These are phyloP conservation scores for Physcomitrellopsis africana DNA, from an alignment of 225 moss, liverwort and hornwort genomes.

Conservation along the genomic window DNA sequence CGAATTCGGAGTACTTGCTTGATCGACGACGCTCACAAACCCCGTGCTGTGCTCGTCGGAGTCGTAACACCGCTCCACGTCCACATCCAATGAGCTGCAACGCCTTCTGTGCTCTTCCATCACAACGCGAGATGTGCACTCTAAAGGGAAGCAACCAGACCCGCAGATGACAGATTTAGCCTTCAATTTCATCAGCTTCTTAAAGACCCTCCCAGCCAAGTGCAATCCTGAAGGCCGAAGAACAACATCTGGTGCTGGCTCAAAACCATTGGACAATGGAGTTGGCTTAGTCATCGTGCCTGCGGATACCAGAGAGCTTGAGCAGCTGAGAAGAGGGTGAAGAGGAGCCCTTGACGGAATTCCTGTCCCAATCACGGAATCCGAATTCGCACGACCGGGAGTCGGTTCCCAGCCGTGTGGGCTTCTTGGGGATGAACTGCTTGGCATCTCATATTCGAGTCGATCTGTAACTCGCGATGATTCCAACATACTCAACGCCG, in stretches of 20 bases:
- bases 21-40: constrained; percentile 29
- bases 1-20: constrained; percentile 41
- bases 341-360: constrained; percentile 8
- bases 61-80: constrained; percentile 42
- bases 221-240: constrained; percentile 39
- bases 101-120: constrained; percentile 12
- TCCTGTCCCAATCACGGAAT: background rate
- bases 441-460: constrained; percentile 23
- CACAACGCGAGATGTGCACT: constrained; percentile 21
- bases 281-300: background rate
- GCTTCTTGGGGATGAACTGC: constrained; percentile 2
- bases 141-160: constrained; percentile 31
- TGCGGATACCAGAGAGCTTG: constrained; percentile 12
- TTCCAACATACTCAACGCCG: constrained; percentile 28
- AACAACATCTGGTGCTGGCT: constrained; percentile 38
- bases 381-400: constrained; percentile 19
- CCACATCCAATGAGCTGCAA: constrained; percentile 15
- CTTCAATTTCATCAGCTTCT: constrained; percentile 46
- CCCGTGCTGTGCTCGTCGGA: constrained; percentile 44
- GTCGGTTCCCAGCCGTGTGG: constrained; percentile 21
- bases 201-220: constrained; percentile 45
- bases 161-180: constrained; percentile 28
- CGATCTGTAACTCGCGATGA: constrained; percentile 2
- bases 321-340: constrained; percentile 32
- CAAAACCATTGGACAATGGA: constrained; percentile 37